Evolutionary conservation across 352 stramenopile genomes (phyloP).

Genomic region (Pythium apleroticum): DNA sequence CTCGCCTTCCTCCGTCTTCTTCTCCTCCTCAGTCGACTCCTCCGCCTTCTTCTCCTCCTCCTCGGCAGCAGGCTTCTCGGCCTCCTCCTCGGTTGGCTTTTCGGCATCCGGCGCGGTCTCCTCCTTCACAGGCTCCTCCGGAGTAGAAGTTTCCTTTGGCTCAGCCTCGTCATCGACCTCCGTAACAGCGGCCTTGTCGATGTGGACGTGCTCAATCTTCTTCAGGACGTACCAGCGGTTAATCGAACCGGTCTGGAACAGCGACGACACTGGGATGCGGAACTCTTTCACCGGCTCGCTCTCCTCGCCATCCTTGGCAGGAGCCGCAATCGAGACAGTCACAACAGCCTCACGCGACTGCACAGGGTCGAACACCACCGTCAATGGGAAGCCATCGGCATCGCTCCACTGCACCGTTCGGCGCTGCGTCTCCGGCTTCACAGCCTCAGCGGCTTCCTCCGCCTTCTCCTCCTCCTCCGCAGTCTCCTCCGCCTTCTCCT

Average conservation of each 20-base stretch:
- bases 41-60: slow-evolving; percentile 33
- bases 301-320: slow-evolving; percentile 40
- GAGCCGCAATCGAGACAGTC: slow-evolving; percentile 54
- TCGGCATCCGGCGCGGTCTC: slow-evolving; percentile 6
- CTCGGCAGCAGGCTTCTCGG: slow-evolving; percentile 13
- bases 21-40: slow-evolving; percentile 4
- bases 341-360: slow-evolving; percentile 81
- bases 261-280: slow-evolving; percentile 68
- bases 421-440: background rate
- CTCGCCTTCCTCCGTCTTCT: slow-evolving; percentile 3
- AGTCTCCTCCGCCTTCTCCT: background rate
- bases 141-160: background rate
- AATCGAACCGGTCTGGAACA: slow-evolving; percentile 60
- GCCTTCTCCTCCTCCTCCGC: slow-evolving; percentile 2
- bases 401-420: slow-evolving; percentile 37
- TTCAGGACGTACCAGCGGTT: slow-evolving; percentile 73
- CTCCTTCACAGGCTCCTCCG: slow-evolving; percentile 16
- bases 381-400: slow-evolving; percentile 46
- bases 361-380: slow-evolving; percentile 81
- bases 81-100: slow-evolving; percentile 20
- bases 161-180: slow-evolving; percentile 18
- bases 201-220: slow-evolving; percentile 27
- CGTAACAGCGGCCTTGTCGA: slow-evolving; percentile 26
- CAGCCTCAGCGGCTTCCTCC: slow-evolving; percentile 7
- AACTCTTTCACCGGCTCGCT: slow-evolving; percentile 77